Base-by-base conservation (phyloP, 805 yeast species). In the Schizosaccharomyces lindneri region DNA sequence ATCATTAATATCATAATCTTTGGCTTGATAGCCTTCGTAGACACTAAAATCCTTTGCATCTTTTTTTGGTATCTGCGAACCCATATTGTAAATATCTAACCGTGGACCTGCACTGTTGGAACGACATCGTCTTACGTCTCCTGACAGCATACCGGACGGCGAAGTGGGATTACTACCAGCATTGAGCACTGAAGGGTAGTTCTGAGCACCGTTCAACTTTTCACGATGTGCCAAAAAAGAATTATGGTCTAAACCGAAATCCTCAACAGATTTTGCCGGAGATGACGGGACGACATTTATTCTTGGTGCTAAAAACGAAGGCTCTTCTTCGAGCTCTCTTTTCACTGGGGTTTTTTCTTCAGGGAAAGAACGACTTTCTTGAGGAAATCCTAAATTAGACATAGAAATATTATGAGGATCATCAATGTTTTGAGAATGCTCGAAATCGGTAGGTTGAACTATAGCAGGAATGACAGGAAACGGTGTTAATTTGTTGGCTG, bases 281-380 rank as follows among this genome's bases (percentile, higher is more conserved):
- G 60, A 57, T 3, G 60, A 57, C 7, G 60, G 60, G 4, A 57
- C 60, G n/a, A 57, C 39, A 24, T 57, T 57, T 6, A 57, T 57
- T 24, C 17, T 39, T 7, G 60, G 60, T 3, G 60, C 27, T 36
- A 36, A 13, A 36, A 36, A 13, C 9, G 41, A 36, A 36, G 41
- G 15, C 17, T 36, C 41, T 11, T 36, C 41, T 36, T 36, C 41
- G 9, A 13, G 1, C 41, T 36, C 41, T 7, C 4, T 36, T 36
- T 36, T 36, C 9, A 36, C 13, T 13, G 41, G 9, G 13, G 41
- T 36, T 36, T 36, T 13, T 9, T 7, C 15, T 36, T 36, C 15
- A 2, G 15, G 2, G 17, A 11, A 11, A 36, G 41, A 13, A 36
- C 4, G 15, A 7, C 15, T 36, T 36, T 36, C 41, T 13, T 36